Evolutionary conservation across 495 filamentous ascomycete genomes (phyloP), one percentile per base, ranked within the genome.

Genomic region (Gamarada debralockiae): DNA sequence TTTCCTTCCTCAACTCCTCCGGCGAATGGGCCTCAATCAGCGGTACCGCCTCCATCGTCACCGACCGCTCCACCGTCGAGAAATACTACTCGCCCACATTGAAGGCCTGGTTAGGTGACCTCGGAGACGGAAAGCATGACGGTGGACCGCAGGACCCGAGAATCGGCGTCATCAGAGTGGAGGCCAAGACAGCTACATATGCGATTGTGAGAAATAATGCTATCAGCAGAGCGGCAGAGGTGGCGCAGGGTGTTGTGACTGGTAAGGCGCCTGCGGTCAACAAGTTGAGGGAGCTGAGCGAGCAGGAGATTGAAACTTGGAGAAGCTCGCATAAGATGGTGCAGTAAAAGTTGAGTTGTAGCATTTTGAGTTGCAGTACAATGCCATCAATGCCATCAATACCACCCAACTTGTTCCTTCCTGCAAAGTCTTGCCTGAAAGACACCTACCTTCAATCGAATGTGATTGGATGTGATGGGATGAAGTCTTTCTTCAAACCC

Each of bases 91-190:
- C 79, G 42, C 78, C 83, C 0, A 63, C 71, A 5, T 73, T 97
- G 48, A 90, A 89, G 65, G 86, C 89, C 0, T 96, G 92, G 92
- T 62, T 97, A 18, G 92, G 92, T 18, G 92, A 97, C 58, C 75
- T 97, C 12, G 91, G 87, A 13, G 92, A 96, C 56, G 91, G 90
- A 2, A 80, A 79, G 36, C 92, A 96, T 61, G 86, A 96, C 55
- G 92, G 92, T 10, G 79, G 85, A 1, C 82, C 83, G 9, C 75
- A 86, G 3, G 92, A 96, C 61, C 92, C 92, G 8, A 73, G 92
- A 9, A 88, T 96, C 58, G 78, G 74, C 22, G 61, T 91, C 39
- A 87, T 92, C 47, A 77, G 77, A 48, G 78, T 90, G 25, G 78
- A 78, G 69, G 76, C 79, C 24, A 72, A 64, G 37, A 83, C 81